A percentile compares a stretch with the other conserved stretches of the same genome.
phyloP scores from a whole-genome alignment of 2,329 filamentous ascomycete genomes.

The Calcarisporium arbuscula region DNA sequence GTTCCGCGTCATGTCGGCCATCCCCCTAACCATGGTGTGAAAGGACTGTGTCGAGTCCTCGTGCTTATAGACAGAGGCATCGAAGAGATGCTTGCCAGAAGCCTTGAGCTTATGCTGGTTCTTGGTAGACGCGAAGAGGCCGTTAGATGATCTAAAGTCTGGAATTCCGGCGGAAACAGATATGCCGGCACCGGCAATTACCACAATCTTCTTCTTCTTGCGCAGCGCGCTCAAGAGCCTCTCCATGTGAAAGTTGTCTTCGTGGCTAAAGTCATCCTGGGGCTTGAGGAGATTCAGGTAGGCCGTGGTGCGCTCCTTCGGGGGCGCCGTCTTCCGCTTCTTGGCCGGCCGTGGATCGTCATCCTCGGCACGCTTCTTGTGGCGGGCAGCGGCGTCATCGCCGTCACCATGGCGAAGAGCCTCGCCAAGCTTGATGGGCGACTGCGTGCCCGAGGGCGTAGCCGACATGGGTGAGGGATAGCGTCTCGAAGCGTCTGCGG shows the following conservation, averaged over 20 bases:
- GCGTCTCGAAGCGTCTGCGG: constrained; percentile 32
- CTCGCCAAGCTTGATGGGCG: constrained; percentile 41
- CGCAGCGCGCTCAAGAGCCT: constrained; percentile 68
- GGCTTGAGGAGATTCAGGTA: constrained; percentile 63
- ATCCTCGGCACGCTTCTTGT: constrained; percentile 22
- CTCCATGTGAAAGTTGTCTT: constrained; percentile 52
- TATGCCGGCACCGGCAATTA: constrained; percentile 93
- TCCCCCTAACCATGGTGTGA: constrained; percentile 89
- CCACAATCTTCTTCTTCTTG: constrained; percentile 92
- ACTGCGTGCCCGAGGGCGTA: constrained; percentile 42
- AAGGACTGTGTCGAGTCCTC: constrained; percentile 83
- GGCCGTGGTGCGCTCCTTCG: constrained; percentile 68
- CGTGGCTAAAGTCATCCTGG: constrained; percentile 39
- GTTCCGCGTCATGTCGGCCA: constrained; percentile 70
- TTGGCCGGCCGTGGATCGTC: constrained; percentile 68
- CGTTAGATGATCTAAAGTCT: constrained; percentile 88
- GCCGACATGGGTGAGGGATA: constrained; percentile 48
- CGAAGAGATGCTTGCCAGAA: constrained; percentile 92
- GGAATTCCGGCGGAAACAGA: constrained; percentile 95
- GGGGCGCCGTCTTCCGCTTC: constrained; percentile 60
- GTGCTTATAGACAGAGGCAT: constrained; percentile 95
- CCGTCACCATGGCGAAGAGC: constrained; percentile 15
- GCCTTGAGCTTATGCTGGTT: constrained; percentile 81
- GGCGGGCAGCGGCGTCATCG: constrained; percentile 21
- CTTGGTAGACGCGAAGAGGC: constrained; percentile 80